Base-by-base conservation (phyloP, 495 filamentous ascomycete species). In the Penicillium salamii region DNA sequence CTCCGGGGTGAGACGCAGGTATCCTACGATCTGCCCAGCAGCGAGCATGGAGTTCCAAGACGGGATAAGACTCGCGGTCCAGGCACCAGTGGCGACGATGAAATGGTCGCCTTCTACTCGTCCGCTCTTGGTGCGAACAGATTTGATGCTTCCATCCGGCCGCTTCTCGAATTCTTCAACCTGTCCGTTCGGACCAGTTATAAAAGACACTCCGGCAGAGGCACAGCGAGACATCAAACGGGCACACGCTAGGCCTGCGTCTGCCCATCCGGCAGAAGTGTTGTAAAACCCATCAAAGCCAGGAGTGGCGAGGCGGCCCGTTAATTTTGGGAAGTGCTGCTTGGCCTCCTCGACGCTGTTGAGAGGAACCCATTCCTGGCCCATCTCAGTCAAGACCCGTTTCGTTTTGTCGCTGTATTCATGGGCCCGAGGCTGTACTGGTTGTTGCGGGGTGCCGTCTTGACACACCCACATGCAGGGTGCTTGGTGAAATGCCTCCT, bases 61-160 rank as follows among this genome's bases (percentile, higher is more conserved):
- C 56, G 90, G 82, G 14, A 95, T 60, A 2, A 96, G 67, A 2
- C 74, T 69, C 2, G 78, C 76, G 3, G 86, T 86, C 91, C 90
- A 95, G 0, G 91, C 87, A 12, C 91, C 91, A 0, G 88, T 80
- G 0, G 90, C 88, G n/a, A 91, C 68, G 38, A 95, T 73, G 18
- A 84, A 82, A 3, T 89, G 73, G 15, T 86, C 81, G 0, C 87
- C 89, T 0, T 62, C 59, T 2, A 92, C 43, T n/a, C 55, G 55
- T 1, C 82, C 82, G 37, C 75, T 70, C 0, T 42, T 41, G 1
- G 64, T 63, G 3, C 53, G 39, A 7, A 66, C 63, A 0, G 59
- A 51, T 7, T 26, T 50, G 17, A 71, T 52, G 1, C 14, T 46
- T 7, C 56, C 53, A 24, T 61, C 50, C 0, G 45, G 19, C 12